Evolutionary conservation across 73 alveolate species (phyloP).

Genomic region (Effrenium voratum): DNA sequence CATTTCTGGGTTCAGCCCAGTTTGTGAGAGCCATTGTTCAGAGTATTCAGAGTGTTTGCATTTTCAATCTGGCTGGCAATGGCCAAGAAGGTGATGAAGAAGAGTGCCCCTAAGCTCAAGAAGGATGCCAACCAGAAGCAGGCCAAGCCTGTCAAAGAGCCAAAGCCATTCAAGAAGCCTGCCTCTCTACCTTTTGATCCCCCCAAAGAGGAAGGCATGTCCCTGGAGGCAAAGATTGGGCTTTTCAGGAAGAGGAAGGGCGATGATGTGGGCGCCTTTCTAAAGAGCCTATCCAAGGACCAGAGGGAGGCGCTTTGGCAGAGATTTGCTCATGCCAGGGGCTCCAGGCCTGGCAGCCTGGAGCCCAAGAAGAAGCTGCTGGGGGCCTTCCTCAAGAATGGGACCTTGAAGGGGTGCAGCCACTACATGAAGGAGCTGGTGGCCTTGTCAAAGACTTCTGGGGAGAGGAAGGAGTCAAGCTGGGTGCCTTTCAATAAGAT

Average conservation of each 20-base stretch:
- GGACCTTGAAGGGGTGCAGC: not conserved
- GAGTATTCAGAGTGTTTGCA: not conserved
- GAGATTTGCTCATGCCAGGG: not conserved
- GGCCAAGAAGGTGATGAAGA: not conserved
- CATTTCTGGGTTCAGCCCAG: no score
- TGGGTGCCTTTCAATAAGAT: not conserved
- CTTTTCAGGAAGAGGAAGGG: not conserved
- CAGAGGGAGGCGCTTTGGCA: constrained; percentile 40
- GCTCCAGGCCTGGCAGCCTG: not conserved
- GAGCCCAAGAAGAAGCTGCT: not conserved
- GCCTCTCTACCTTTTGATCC: not conserved
- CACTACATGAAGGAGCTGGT: not conserved
- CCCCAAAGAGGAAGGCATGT: not conserved
- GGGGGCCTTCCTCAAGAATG: not conserved
- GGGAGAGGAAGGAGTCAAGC: not conserved
- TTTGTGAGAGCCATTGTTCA: not conserved
- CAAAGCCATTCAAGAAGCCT: not conserved
- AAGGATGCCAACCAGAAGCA: not conserved
- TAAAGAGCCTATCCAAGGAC: not conserved
- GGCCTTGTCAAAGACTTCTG: not conserved
- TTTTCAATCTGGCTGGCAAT: not conserved
- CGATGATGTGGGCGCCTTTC: not conserved
- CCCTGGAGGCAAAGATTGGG: constrained; percentile 26
- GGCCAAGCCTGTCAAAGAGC: not conserved
- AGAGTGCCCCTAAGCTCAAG: not conserved